Percentiles rank a stretch among this genome's conserved stretches.
Evolutionary conservation across 2,329 filamentous ascomycete genomes (phyloP).

Genomic region (Colletotrichum ledebouriae): DNA sequence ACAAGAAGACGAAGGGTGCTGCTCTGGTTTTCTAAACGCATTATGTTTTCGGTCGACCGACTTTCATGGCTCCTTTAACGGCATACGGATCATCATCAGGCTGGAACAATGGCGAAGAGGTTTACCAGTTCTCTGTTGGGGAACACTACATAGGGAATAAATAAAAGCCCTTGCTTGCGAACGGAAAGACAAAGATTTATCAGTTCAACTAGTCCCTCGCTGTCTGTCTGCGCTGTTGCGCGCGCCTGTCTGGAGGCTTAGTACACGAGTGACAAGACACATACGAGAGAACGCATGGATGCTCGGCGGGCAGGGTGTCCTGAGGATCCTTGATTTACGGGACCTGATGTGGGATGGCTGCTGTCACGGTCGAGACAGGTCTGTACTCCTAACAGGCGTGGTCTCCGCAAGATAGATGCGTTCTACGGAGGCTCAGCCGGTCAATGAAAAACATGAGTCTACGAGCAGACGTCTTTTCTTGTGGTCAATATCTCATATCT

Average conservation of each 20-base stretch:
- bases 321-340: conserved; percentile 24
- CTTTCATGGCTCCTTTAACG: conserved; percentile 45
- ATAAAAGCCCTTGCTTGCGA: conserved; percentile 50
- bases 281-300: conserved; percentile 28
- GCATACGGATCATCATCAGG: conserved; percentile 46
- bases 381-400: conserved; percentile 14
- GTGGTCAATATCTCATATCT: neutral
- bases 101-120: conserved; percentile 63
- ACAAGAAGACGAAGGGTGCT: conserved; percentile 99
- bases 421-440: conserved; percentile 38
- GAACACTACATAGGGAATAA: conserved; percentile 61
- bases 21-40: conserved; percentile 97
- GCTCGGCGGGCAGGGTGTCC: conserved; percentile 27
- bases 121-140: conserved; percentile 60
- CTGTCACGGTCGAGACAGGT: conserved; percentile 3
- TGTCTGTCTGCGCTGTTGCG: conserved; percentile 24
- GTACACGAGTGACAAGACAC: conserved; percentile 33
- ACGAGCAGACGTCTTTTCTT: conserved; percentile 19
- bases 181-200: conserved; percentile 41
- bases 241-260: conserved; percentile 27
- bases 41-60: conserved; percentile 52
- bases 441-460: conserved; percentile 40
- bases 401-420: conserved; percentile 36
- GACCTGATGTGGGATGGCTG: conserved; percentile 36
- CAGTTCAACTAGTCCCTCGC: conserved; percentile 40